These are phyloP conservation scores for Epichloe gansuensis DNA, from an alignment of 2,329 filamentous ascomycete genomes.

Conservation along the genomic window DNA sequence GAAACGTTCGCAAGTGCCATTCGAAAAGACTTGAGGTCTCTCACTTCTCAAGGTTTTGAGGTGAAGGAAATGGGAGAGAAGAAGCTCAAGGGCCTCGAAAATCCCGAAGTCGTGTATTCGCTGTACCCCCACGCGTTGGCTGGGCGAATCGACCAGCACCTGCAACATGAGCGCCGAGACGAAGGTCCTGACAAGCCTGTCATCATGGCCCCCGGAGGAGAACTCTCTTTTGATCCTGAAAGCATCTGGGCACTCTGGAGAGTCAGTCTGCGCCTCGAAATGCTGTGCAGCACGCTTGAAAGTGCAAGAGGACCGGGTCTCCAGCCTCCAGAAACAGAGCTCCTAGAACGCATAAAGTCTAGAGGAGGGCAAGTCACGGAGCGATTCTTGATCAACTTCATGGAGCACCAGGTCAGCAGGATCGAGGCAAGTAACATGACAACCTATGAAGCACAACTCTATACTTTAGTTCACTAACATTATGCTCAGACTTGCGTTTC, in stretches of 20 bases:
- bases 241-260: conserved; percentile 84
- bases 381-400: conserved; percentile 73
- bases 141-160: conserved; percentile 63
- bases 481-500: conserved; percentile 60
- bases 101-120: conserved; percentile 89
- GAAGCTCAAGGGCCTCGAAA: conserved; percentile 93
- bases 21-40: conserved; percentile 71
- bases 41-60: conserved; percentile 87
- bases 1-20: conserved; percentile 67
- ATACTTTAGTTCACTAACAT: neutral
- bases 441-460: neutral
- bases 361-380: conserved; percentile 80
- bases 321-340: conserved; percentile 68
- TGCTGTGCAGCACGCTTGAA: conserved; percentile 84
- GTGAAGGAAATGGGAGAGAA: conserved; percentile 93
- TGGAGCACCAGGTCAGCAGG: conserved; percentile 89
- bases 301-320: conserved; percentile 49
- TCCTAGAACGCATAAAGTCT: conserved; percentile 57
- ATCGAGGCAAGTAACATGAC: conserved; percentile 60
- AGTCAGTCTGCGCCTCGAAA: conserved; percentile 78
- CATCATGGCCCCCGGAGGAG: conserved; percentile 48
- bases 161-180: conserved; percentile 32
- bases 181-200: conserved; percentile 44
- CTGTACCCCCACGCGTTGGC: conserved; percentile 86
- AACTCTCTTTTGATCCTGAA: conserved; percentile 68